phyloP scores from a whole-genome alignment of 768 basidiomycete genomes.

The Agaricus subrufescens region DNA sequence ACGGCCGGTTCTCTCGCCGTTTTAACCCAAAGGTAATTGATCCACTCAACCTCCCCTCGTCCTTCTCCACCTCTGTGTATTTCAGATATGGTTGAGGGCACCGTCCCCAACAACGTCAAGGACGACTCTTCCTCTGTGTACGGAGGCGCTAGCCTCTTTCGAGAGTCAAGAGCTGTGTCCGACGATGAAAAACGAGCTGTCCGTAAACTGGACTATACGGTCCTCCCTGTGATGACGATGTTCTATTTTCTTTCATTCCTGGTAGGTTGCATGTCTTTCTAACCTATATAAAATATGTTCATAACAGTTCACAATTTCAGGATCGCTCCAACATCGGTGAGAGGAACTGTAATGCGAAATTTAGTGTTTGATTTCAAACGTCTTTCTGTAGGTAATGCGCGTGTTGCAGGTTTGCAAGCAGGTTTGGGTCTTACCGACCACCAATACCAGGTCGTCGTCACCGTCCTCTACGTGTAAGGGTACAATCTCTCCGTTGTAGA shows the following conservation, averaged over 20 bases:
- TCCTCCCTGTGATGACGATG: slow-evolving; percentile 32
- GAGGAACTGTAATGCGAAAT: not conserved
- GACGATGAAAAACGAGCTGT: slow-evolving; percentile 17
- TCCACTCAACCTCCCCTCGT: no score
- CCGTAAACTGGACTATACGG: slow-evolving; percentile 24
- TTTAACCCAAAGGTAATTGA: no score
- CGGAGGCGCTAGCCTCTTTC: not conserved
- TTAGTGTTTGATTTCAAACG: not conserved
- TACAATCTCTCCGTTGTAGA: not conserved
- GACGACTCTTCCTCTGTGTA: no score
- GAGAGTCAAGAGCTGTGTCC: slow-evolving; percentile 9
- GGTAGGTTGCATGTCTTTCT: slow-evolving; percentile 15
- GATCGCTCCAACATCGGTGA: slow-evolving; percentile 33
- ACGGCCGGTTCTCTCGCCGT: no score
- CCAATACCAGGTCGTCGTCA: slow-evolving; percentile 32
- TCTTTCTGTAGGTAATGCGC: slow-evolving; percentile 43
- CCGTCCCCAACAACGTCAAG: no score
- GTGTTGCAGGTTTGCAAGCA: slow-evolving; percentile 44
- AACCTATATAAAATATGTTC: not conserved
- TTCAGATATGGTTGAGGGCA: no score
- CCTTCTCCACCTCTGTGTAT: no score
- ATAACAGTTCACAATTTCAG: slow-evolving; percentile 14
- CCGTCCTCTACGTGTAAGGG: slow-evolving; percentile 29
- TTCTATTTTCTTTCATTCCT: slow-evolving; percentile 34
- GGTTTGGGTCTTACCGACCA: slow-evolving; percentile 33